Base-by-base conservation (phyloP, 371 early-diverging fungal genomes). In the Smittium culicis region DNA sequence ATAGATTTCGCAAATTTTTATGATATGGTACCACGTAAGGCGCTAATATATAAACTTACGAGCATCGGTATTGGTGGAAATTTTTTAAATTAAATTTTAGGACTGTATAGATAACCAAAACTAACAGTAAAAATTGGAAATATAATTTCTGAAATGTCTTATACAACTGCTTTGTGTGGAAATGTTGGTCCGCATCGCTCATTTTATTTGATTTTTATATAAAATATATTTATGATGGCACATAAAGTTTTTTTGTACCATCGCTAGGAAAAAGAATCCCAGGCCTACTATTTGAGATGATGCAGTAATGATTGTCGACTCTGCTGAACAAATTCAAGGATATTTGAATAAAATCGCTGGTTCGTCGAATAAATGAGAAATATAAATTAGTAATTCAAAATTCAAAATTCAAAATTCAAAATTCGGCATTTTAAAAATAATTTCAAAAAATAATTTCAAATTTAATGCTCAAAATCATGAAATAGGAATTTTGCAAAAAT, bases 211-310 rank as follows among this genome's bases (percentile, higher is more conserved):
- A 59, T 32, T 29, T 59, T 32, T 59, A 11, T 32, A 59, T 59
- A 14, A 14, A 59, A 29, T 5, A 59, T 32, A 14, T 59, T 29
- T 59, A 11, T 59, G n/a, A 59, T 29, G 32, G 60, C 16, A 59
- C 32, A n/a, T 5, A 27, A 25, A n/a, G 60, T 5, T 5, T 59
- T 14, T 29, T 11, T 29, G 5, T 59, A 59, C 60, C 60, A 14
- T 32, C 30, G 5, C 60, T 59, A 29, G 60, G 60, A 59, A 59
- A 59, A 25, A 14, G 25, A 59, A 32, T 25, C 5, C 60, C 30
- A 29, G 60, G 60, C 16, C 60, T 59, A 32, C 60, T 59, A 32
- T 59, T 59, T 25, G 25, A 59, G 60, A 59, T 59, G 60, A 59
- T 59, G 32, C 60, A 11, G 5, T 59, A 59, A 25, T 59, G 16